phyloP scores from a whole-genome alignment of 306 rosid genomes.

The Pyrus bretschneideri region DNA sequence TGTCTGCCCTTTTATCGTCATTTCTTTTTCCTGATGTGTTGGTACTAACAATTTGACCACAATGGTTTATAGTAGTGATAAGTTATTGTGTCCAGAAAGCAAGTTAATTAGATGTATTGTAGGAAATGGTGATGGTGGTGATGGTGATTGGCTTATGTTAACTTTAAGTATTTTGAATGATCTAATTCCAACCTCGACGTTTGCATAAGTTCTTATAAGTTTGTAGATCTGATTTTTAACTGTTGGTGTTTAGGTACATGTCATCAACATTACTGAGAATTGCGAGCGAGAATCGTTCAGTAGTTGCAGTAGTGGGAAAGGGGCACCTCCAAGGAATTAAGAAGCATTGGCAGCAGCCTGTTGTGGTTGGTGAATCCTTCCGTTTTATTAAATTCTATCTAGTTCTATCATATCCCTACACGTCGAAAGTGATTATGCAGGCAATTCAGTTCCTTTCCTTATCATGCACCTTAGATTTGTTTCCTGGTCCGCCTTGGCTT shows the following conservation, averaged over 20 bases:
- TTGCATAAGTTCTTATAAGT: not conserved
- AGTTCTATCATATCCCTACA: no score
- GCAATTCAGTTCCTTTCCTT: not conserved
- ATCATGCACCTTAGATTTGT: not conserved
- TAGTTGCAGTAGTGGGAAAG: slow-evolving; percentile 92
- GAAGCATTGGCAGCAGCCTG: slow-evolving; percentile 84
- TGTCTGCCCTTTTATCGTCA: not conserved
- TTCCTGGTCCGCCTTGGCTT: not conserved
- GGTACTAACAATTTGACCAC: not conserved
- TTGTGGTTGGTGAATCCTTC: slow-evolving; percentile 46
- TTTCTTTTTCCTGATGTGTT: not conserved
- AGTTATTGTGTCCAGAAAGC: not conserved
- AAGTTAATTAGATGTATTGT: not conserved
- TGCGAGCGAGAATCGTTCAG: slow-evolving; percentile 57
- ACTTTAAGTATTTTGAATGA: not conserved
- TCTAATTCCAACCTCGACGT: not conserved
- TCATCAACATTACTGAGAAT: slow-evolving; percentile 57
- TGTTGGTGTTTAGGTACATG: slow-evolving; percentile 60
- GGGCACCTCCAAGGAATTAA: slow-evolving; percentile 90
- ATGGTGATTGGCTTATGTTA: not conserved
- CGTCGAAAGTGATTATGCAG: not conserved
- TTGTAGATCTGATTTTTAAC: not conserved
- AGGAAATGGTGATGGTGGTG: not conserved
- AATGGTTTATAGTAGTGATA: not conserved
- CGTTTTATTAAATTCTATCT: not conserved